Evolutionary conservation across 805 yeast species (phyloP), one percentile per base, ranked within the genome.

Genomic region (Cyberlindnera japonica): DNA sequence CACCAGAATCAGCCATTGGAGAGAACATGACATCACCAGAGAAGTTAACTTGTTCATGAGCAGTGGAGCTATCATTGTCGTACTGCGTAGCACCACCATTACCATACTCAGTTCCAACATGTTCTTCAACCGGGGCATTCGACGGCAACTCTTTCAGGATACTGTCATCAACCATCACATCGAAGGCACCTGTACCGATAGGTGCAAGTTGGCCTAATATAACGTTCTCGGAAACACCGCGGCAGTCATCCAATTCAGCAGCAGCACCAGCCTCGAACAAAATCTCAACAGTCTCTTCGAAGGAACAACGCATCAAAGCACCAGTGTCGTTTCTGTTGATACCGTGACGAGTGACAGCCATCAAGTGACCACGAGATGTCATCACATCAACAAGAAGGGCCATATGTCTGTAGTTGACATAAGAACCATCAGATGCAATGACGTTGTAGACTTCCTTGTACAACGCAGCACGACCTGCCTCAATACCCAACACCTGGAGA

Each of bases 321-420:
- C 99, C 99, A 22, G 99, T 93, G 52, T 93, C 96, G 27, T 95
- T 85, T 69, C 99, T 83, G 67, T 93, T 93, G 67, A 93, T 91
- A 77, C 99, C 99, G 62, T 93, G 99, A 77, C 99, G 95, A 32
- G 98, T 91, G 57, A 93, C 90, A 29, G 99, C 98, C 86, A 95
- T 91, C 65, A 93, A 74, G 61, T 91, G 96, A 58, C 99, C 99
- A 60, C 96, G 83, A 28, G 95, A 86, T 2, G 99, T 93, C 99
- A 93, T 93, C 27, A 90, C 95, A 71, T 93, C 99, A 44, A 93
- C 98, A 56, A 93, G 74, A 55, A 93, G 71, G 5, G 99, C 97
- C 93, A 93, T 83, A 59, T 93, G 99, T 69, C 99, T 83, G 69
- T 93, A 93, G 67, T 93, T 93, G 47, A 93, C 99, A 58, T 93